These are phyloP conservation scores for Cyberlindnera veronae DNA, from an alignment of 805 yeast species.

Conservation along the genomic window DNA sequence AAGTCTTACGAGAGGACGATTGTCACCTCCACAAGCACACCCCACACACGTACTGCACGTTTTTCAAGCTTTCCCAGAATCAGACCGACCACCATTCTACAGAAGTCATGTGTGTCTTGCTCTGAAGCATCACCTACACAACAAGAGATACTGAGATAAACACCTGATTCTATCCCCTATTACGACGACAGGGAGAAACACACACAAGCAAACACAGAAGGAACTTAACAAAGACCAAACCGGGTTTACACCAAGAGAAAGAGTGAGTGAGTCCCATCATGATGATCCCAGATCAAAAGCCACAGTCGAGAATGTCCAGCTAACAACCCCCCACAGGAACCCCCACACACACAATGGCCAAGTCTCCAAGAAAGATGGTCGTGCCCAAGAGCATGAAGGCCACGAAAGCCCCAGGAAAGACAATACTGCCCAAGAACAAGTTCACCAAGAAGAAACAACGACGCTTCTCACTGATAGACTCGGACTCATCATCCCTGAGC, in stretches of 20 bases:
- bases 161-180: neutral
- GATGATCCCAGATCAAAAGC: neutral
- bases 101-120: neutral
- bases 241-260: no score
- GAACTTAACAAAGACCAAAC: no score
- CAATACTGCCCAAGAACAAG: constrained; percentile 23
- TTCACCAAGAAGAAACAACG: constrained; percentile 30
- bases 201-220: no score
- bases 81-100: no score
- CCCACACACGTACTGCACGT: neutral
- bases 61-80: no score
- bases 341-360: constrained; percentile 11
- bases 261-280: no score
- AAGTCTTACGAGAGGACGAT: constrained; percentile 4
- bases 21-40: constrained; percentile 1
- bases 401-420: constrained; percentile 29
- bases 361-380: constrained; percentile 21
- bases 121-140: neutral
- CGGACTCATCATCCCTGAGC: constrained; percentile 39
- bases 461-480: constrained; percentile 41
- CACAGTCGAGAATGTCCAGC: neutral
- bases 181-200: neutral
- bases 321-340: neutral
- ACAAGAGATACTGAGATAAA: neutral
- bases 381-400: constrained; percentile 26